Base-by-base conservation (phyloP, 2,329 filamentous ascomycete species). In the Hypomyces rosellus region DNA sequence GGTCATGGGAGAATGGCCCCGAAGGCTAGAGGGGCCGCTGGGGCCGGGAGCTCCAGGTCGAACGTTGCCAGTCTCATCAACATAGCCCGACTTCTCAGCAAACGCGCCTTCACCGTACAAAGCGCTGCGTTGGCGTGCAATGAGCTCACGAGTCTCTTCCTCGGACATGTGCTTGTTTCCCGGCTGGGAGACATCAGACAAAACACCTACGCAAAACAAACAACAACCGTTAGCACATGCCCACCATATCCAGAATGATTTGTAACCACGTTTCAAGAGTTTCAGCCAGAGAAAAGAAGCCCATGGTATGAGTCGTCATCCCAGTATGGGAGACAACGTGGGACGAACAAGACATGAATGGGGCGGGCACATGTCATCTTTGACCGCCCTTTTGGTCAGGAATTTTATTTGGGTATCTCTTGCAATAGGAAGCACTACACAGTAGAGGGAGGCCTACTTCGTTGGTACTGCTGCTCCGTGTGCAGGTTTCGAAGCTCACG, bases 401-500 rank as follows among this genome's bases (percentile, higher is more conserved):
- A 52, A 53, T 60, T 62, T 69, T 71, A 67, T 68, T 67, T 63
- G 60, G 64, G 59, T 61, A 56, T 58, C 62, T 55, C 57, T 63
- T 61, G 58, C 58, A 57, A 63, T 64, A 70, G 66, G 62, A 63
- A 65, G 57, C 76, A 80, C 81, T 84, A 86, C 82, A 80, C 79
- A 82, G 81, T 78, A 80, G 80, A 81, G 81, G 83, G 81, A 72
- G 84, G 84, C 87, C 84, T 89, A 97, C 93, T 96, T 89, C 92
- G 86, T 80, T 97, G 95, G 76, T 95, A 97, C 84, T 99, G 93
- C 82, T 99, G 93, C 82, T 99, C 93, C 76, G 96, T 95, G 76
- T 99, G 93, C 76, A 97, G 96, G 75, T 97, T 99, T 74, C 93
- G 89, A 72, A 99, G 85, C 78, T 99, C 93, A 74, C 92, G 88